These are phyloP conservation scores for Chrysanthemum lavandulifolium DNA, from an alignment of 129 eudicot species.

Conservation along the genomic window DNA sequence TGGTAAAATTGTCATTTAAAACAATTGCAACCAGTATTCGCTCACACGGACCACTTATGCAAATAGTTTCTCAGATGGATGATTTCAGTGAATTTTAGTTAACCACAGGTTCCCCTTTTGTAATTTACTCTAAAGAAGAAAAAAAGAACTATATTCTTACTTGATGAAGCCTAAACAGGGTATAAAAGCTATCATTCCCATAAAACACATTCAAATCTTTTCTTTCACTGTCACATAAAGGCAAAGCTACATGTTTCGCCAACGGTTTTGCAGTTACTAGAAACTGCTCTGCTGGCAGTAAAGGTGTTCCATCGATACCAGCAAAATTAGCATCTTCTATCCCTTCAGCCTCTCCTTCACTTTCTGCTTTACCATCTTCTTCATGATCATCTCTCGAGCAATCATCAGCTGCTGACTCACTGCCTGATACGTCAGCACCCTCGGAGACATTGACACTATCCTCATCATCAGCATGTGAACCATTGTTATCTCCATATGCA, in stretches of 20 bases:
- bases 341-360: constrained; percentile 95
- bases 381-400: constrained; percentile 75
- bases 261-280: constrained; percentile 63
- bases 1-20: too few relatives aligned
- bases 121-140: neutral
- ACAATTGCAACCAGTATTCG: too few relatives aligned
- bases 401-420: constrained; percentile 92
- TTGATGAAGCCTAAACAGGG: constrained; percentile 89
- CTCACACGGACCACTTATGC: too few relatives aligned
- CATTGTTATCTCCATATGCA: constrained; percentile 37
- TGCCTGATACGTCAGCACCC: constrained; percentile 78
- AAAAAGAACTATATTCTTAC: constrained; percentile 38
- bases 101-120: neutral
- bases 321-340: constrained; percentile 47
- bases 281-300: constrained; percentile 51
- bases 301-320: constrained; percentile 44
- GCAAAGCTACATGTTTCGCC: constrained; percentile 58
- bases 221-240: constrained; percentile 37
- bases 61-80: too few relatives aligned
- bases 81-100: too few relatives aligned
- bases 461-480: constrained; percentile 83
- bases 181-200: constrained; percentile 84
- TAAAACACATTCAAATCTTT: constrained; percentile 62
- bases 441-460: constrained; percentile 84
- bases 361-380: constrained; percentile 87